These are phyloP conservation scores for Chrysoporthe cubensis DNA, from an alignment of 2,329 filamentous ascomycete species.

Conservation along the genomic window DNA sequence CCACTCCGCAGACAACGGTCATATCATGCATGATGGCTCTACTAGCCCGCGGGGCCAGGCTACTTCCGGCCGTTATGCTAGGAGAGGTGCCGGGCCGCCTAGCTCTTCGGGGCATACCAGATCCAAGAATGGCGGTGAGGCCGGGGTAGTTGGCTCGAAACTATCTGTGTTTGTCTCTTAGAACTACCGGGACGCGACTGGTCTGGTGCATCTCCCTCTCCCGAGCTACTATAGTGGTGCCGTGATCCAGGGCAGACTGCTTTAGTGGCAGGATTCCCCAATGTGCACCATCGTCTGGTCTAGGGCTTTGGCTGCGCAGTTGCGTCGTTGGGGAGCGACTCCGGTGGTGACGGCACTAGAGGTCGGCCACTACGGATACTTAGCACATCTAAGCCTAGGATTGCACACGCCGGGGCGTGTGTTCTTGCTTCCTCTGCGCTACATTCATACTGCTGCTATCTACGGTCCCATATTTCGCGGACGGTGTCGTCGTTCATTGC, in stretches of 20 bases:
- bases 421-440: not conserved
- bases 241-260: not conserved
- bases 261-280: not conserved
- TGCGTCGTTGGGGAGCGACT: not conserved
- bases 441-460: too few relatives aligned
- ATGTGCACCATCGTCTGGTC: not conserved
- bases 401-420: not conserved
- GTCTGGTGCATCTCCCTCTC: not conserved
- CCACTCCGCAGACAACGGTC: not conserved
- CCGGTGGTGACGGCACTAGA: not conserved
- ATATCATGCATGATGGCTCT: not conserved
- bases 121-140: slow-evolving; percentile 8
- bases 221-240: not conserved
- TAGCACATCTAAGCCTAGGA: not conserved
- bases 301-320: not conserved
- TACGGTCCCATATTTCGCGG: too few relatives aligned
- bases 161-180: too few relatives aligned
- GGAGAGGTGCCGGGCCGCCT: not conserved
- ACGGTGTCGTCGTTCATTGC: too few relatives aligned
- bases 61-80: not conserved
- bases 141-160: not conserved
- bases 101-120: not conserved
- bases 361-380: not conserved
- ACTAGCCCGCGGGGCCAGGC: not conserved
- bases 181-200: not conserved